These are phyloP conservation scores for Coniella vitis DNA, from an alignment of 2,329 filamentous ascomycete species.

Conservation along the genomic window DNA sequence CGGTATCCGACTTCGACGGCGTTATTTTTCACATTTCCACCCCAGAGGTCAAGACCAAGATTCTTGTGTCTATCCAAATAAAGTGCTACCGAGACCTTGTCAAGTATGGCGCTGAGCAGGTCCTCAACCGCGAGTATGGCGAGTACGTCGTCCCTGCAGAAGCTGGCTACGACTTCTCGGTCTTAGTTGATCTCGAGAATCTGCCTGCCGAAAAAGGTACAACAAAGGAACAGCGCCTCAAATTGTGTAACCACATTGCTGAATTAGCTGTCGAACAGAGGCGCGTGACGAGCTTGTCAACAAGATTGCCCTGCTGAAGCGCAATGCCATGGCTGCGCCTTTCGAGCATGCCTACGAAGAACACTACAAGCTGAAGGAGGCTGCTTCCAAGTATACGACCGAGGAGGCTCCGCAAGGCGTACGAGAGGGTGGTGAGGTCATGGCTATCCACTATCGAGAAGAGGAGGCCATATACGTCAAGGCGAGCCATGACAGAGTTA, in stretches of 20 bases:
- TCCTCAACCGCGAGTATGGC: conserved; percentile 92
- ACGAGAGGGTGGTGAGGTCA: conserved; percentile 82
- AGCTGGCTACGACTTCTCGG: conserved; percentile 91
- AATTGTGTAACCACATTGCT: no score
- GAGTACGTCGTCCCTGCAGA: conserved; percentile 83
- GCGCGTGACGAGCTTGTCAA: conserved; percentile 78
- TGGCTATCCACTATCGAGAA: conserved; percentile 96
- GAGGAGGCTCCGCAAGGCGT: conserved; percentile 91
- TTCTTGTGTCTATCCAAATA: conserved; percentile 89
- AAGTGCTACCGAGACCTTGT: conserved; percentile 92
- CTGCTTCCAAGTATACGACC: conserved; percentile 85
- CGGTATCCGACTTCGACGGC: conserved; percentile 97
- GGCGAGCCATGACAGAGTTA: conserved; percentile 93
- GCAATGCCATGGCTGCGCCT: conserved; percentile 96
- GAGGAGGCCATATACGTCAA: conserved; percentile 99
- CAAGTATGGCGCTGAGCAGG: conserved; percentile 83
- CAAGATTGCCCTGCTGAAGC: conserved; percentile 86
- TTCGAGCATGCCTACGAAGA: conserved; percentile 97
- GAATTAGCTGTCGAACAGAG: conserved; percentile 42
- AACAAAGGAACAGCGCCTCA: conserved; percentile 7
- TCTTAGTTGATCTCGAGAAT: conserved; percentile 80
- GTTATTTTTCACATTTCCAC: conserved; percentile 98
- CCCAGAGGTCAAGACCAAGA: conserved; percentile 86
- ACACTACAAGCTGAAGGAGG: conserved; percentile 77
- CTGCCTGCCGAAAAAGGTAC: conserved; percentile 73